These are phyloP conservation scores for Wickerhamiella galacta DNA, from an alignment of 805 yeast genomes.

Conservation along the genomic window DNA sequence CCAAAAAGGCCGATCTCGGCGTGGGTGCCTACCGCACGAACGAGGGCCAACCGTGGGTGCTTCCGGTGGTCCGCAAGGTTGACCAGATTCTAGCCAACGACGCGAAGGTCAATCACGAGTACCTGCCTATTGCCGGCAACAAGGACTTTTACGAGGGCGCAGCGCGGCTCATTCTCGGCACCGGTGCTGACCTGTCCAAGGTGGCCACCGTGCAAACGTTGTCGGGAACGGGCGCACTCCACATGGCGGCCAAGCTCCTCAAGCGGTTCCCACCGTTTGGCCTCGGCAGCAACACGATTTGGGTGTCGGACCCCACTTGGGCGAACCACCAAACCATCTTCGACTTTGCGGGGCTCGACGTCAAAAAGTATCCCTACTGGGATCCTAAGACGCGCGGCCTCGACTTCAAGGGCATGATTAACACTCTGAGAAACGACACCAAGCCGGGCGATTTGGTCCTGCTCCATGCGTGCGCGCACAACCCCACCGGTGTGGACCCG, in stretches of 20 bases:
- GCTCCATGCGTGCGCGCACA: constrained; percentile 93
- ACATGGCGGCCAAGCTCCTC: constrained; percentile 49
- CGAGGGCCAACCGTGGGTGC: constrained; percentile 72
- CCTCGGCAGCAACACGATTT: constrained; percentile 31
- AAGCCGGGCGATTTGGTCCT: constrained; percentile 63
- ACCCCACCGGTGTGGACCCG: constrained; percentile 96
- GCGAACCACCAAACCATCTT: constrained; percentile 86
- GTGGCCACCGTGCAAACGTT: constrained; percentile 54
- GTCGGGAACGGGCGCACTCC: constrained; percentile 85
- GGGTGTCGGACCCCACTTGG: constrained; percentile 90
- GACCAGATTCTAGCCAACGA: constrained; percentile 35
- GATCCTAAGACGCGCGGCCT: constrained; percentile 50
- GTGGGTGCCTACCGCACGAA: constrained; percentile 89
- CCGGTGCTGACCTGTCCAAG: constrained; percentile 38
- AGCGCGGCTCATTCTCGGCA: constrained; percentile 53
- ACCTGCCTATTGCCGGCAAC: constrained; percentile 73
- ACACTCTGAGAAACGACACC: constrained; percentile 41
- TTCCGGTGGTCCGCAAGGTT: constrained; percentile 58
- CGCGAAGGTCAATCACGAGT: constrained; percentile 55
- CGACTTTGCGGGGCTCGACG: constrained; percentile 46
- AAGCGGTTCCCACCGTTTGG: no score
- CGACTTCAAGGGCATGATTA: constrained; percentile 51
- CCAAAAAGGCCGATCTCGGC: constrained; percentile 40
- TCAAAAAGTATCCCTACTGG: constrained; percentile 75
- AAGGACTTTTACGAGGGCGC: constrained; percentile 51